phyloP scores from a whole-genome alignment of 257 asterid genomes.

The Galeopsis tetrahit region DNA sequence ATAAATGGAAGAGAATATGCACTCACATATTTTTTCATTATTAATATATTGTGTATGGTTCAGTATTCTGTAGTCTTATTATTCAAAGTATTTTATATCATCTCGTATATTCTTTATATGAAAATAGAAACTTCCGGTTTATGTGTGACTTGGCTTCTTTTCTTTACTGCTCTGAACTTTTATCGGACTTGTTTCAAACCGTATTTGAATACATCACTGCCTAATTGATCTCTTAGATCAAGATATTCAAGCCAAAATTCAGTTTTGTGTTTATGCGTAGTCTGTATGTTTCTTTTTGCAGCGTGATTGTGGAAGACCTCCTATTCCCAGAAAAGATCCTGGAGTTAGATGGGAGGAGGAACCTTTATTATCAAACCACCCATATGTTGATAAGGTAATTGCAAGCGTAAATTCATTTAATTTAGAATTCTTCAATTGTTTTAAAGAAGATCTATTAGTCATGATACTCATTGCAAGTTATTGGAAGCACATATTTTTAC shows the following conservation, averaged over 20 bases:
- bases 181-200: conserved; percentile 21
- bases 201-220: conserved; percentile 9
- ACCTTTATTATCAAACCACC: conserved; percentile 89
- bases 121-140: conserved; percentile 3
- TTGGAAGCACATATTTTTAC: conserved; percentile 19
- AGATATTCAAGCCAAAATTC: conserved; percentile 28
- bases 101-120: conserved; percentile 9
- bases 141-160: conserved; percentile 5
- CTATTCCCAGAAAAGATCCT: conserved; percentile 88
- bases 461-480: not conserved
- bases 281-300: conserved; percentile 39
- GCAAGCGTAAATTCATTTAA: conserved; percentile 17
- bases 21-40: conserved; percentile 7
- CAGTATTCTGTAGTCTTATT: conserved; percentile 2
- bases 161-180: not conserved
- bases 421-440: conserved; percentile 24
- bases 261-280: conserved; percentile 31
- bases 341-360: conserved; percentile 88
- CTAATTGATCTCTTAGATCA: conserved; percentile 16
- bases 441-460: conserved; percentile 1
- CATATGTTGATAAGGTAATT: conserved; percentile 84
- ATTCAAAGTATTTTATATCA: conserved; percentile 8
- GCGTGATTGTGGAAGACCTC: conserved; percentile 96
- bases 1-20: conserved; percentile 10
- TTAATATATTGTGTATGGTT: conserved; percentile 10